phyloP scores from a whole-genome alignment of 2,329 filamentous ascomycete genomes.

The Aureobasidium leucospermi region DNA sequence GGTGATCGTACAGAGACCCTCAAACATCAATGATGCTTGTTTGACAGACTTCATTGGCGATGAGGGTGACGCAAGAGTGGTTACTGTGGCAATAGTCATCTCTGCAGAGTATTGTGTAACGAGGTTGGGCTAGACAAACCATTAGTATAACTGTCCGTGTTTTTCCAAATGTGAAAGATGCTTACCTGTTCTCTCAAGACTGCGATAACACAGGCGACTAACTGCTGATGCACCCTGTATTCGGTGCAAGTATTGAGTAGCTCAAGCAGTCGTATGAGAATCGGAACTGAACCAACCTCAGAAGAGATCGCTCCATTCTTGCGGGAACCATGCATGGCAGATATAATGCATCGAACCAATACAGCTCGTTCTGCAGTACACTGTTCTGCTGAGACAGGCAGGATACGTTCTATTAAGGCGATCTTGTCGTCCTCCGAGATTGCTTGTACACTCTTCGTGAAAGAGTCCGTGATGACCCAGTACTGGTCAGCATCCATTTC shows the following conservation, averaged over 20 bases:
- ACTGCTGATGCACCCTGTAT: conserved; percentile 2
- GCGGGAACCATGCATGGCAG: neutral
- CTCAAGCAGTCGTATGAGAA: conserved; percentile 9
- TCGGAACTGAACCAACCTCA: neutral
- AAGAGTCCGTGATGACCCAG: conserved; percentile 1
- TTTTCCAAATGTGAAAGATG: neutral
- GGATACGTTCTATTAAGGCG: neutral
- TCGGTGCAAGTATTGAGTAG: conserved; percentile 3
- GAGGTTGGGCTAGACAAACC: conserved; percentile 27
- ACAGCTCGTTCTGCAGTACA: neutral
- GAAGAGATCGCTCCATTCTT: neutral
- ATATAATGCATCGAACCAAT: conserved; percentile 5
- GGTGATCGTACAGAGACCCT: conserved; percentile 47
- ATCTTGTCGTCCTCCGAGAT: conserved; percentile 1
- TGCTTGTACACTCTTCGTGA: neutral
- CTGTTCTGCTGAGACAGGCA: neutral
- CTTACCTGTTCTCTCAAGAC: conserved; percentile 17
- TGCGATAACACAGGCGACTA: conserved; percentile 8
- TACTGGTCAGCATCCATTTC: conserved; percentile 5
- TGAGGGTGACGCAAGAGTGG: conserved; percentile 27
- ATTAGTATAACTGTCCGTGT: neutral
- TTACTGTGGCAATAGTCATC: conserved; percentile 30
- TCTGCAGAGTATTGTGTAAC: conserved; percentile 39
- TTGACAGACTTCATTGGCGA: conserved; percentile 24
- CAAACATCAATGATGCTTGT: conserved; percentile 39